Percentiles rank a stretch among this genome's conserved stretches.
Conservation (phyloP, 768 basidiomycete genomes). For the Ramaria rubella region DNA sequence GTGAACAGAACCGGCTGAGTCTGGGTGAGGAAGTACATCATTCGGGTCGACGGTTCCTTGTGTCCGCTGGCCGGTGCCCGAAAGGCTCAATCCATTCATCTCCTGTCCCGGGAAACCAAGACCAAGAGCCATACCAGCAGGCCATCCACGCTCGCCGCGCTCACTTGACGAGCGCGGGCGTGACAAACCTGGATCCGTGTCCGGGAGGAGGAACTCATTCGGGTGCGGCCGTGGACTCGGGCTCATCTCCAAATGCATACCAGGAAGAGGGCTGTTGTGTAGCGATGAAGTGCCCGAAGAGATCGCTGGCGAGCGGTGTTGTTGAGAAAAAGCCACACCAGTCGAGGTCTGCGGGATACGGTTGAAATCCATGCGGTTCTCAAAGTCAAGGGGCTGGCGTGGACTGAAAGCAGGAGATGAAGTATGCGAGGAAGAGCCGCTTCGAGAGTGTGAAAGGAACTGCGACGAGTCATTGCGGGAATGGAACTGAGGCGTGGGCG, state of each 20-base stretch:
- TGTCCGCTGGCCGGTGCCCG: not conserved
- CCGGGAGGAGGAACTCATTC: conserved; percentile 1
- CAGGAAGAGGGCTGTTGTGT: not conserved
- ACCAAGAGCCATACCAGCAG: not conserved
- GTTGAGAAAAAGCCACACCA: not conserved
- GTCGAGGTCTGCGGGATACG: not conserved
- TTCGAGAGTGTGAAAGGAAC: not conserved
- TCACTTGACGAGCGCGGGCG: conserved; percentile 1
- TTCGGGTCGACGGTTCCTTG: conserved; percentile 1
- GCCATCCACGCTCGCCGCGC: not conserved
- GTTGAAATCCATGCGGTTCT: not conserved
- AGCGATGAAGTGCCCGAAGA: conserved; percentile 4
- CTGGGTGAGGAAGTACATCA: not conserved
- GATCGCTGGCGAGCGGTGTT: conserved; percentile 9
- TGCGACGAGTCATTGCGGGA: conserved; percentile 11
- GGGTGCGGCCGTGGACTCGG: not conserved
- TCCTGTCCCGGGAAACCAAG: not conserved
- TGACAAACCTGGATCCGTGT: not conserved
- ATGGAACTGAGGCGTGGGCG: not conserved
- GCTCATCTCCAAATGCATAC: not conserved
- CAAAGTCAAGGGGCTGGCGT: not conserved
- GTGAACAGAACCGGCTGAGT: not conserved
- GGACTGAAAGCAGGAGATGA: not conserved
- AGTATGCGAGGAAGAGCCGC: not conserved
- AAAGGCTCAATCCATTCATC: not conserved